Evolutionary conservation across 139 green algal species (phyloP).

Genomic region (Gonium pectorale): DNA sequence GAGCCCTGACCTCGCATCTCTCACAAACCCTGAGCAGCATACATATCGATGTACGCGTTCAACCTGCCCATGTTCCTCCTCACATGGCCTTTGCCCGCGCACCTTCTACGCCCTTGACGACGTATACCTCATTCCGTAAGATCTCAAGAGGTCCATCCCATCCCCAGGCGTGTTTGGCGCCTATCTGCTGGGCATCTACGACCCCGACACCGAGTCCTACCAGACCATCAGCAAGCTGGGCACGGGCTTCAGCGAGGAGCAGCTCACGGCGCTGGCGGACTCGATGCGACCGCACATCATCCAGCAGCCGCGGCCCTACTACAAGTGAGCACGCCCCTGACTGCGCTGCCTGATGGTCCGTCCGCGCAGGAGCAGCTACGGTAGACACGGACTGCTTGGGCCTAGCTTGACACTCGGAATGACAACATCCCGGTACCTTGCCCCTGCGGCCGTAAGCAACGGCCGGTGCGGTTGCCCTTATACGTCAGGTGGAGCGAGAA

Average conservation of each 20-base stretch:
- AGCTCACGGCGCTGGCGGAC: conserved; percentile 81
- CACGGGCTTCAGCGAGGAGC: conserved; percentile 95
- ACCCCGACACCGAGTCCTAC: conserved; percentile 88
- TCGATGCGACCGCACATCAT: conserved; percentile 79
- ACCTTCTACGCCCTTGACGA: too few relatives aligned
- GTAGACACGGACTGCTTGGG: too few relatives aligned
- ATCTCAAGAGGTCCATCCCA: background rate
- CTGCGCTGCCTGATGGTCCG: too few relatives aligned
- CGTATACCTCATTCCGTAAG: background rate
- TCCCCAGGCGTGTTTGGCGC: conserved; percentile 87
- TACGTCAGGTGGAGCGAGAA: conserved; percentile 71
- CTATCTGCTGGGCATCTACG: conserved; percentile 94
- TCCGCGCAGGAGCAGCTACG: background rate
- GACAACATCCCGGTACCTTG: too few relatives aligned
- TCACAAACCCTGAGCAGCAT: background rate
- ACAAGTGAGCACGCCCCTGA: conserved; percentile 73
- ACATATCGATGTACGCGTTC: background rate
- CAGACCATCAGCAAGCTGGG: conserved; percentile 96
- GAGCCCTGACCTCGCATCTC: background rate
- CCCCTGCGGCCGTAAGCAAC: too few relatives aligned
- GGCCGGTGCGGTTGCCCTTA: too few relatives aligned
- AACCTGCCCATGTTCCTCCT: background rate
- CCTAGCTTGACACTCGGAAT: too few relatives aligned
- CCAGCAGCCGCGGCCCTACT: conserved; percentile 75
- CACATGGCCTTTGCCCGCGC: background rate